These are phyloP conservation scores for Picea glauca DNA, from an alignment of 75 land plant genomes.

Conservation along the genomic window DNA sequence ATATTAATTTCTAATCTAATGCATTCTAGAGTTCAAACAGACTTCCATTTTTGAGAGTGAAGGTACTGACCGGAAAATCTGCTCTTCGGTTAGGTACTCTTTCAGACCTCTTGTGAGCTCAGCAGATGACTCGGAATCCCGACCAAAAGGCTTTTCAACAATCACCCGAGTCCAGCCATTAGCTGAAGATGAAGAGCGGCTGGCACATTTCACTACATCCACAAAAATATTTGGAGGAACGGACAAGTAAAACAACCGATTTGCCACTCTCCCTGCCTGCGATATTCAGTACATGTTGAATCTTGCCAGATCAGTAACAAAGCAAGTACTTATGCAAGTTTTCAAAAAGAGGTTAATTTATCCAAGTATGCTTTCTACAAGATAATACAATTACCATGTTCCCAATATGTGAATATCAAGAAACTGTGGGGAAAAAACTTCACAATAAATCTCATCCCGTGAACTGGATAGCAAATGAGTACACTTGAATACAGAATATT, in stretches of 20 bases:
- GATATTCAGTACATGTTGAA: background rate
- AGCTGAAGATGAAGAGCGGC: slow-evolving; percentile 70
- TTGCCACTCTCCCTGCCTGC: slow-evolving; percentile 81
- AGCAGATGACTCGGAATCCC: slow-evolving; percentile 96
- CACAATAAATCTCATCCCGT: background rate
- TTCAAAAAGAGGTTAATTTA: background rate
- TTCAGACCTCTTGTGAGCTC: slow-evolving; percentile 83
- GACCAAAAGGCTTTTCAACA: slow-evolving; percentile 98
- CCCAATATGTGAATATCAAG: background rate
- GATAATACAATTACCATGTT: background rate
- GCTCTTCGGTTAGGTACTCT: slow-evolving; percentile 79
- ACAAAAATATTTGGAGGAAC: slow-evolving; percentile 91
- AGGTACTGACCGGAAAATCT: slow-evolving; percentile 79
- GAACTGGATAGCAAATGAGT: background rate
- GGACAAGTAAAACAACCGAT: slow-evolving; percentile 87
- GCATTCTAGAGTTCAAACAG: slow-evolving; percentile 1
- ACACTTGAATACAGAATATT: background rate
- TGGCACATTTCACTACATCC: slow-evolving; percentile 91
- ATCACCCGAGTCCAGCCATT: slow-evolving; percentile 95
- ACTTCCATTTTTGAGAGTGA: background rate
- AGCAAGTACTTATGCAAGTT: background rate
- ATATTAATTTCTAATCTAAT: background rate
- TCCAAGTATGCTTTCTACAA: background rate
- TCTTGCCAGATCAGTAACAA: background rate
- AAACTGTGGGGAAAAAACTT: background rate